Conservation (phyloP, 2,329 filamentous ascomycete species). For the Microascus cirrosus region DNA sequence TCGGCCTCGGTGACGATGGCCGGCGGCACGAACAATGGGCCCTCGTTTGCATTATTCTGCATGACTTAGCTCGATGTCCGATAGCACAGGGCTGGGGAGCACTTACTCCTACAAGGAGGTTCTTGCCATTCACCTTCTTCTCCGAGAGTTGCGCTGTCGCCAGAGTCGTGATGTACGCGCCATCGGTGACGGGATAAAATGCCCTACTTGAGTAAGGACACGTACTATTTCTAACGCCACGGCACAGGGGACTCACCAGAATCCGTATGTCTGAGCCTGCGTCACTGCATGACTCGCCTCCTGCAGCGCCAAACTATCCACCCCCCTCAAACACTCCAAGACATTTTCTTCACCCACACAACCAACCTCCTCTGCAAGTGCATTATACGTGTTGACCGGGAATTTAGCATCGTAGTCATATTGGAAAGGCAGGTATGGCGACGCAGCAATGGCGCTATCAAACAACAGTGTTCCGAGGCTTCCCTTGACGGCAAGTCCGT, state of each 20-base stretch:
- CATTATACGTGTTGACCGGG: slow-evolving; percentile 18
- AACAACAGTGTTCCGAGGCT: slow-evolving; percentile 32
- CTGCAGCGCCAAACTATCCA: slow-evolving; percentile 20
- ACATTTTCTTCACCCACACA: slow-evolving; percentile 13
- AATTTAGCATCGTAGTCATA: slow-evolving; percentile 25
- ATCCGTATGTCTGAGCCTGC: slow-evolving; percentile 4
- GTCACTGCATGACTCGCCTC: slow-evolving; percentile 20
- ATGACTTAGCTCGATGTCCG: not conserved
- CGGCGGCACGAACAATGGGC: slow-evolving; percentile 21
- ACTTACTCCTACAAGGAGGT: slow-evolving; percentile 17
- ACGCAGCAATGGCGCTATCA: slow-evolving; percentile 22
- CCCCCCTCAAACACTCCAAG: slow-evolving; percentile 21
- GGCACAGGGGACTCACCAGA: not conserved
- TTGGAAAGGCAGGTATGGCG: slow-evolving; percentile 42
- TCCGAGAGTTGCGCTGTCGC: slow-evolving; percentile 16
- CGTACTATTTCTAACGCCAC: not conserved
- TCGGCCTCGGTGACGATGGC: slow-evolving; percentile 17
- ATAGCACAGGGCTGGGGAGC: not conserved
- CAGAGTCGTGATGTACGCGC: slow-evolving; percentile 16
- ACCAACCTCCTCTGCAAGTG: slow-evolving; percentile 20
- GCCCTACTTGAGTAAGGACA: slow-evolving; percentile 11
- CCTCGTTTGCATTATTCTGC: slow-evolving; percentile 26
- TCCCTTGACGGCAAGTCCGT: slow-evolving; percentile 31
- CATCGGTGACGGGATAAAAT: slow-evolving; percentile 26
- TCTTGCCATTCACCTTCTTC: slow-evolving; percentile 19